These are phyloP conservation scores for Annona squamosa DNA, from an alignment of 164 flowering plant genomes.

Conservation along the genomic window DNA sequence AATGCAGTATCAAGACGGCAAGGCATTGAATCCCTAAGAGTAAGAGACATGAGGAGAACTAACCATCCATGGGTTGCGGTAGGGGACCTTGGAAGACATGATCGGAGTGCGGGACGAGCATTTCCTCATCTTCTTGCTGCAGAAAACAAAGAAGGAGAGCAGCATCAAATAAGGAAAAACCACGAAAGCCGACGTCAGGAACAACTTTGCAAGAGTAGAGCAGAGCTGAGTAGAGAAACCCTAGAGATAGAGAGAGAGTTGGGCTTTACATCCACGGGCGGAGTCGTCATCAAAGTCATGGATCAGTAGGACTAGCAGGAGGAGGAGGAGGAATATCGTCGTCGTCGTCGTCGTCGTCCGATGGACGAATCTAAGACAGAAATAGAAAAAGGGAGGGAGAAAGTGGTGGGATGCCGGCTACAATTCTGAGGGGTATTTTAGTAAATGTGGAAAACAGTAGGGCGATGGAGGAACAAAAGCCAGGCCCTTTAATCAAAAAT, in stretches of 20 bases:
- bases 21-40: background rate
- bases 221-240: slow-evolving; percentile 23
- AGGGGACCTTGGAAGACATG: slow-evolving; percentile 32
- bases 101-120: slow-evolving; percentile 89
- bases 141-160: slow-evolving; percentile 22
- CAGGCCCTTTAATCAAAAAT: no score
- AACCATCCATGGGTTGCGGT: slow-evolving; percentile 75
- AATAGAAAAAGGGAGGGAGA: background rate
- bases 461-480: background rate
- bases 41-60: slow-evolving; percentile 8
- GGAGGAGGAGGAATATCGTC: slow-evolving; percentile 1
- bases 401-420: background rate
- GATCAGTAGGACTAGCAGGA: background rate
- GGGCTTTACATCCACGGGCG: slow-evolving; percentile 51
- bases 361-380: slow-evolving; percentile 27
- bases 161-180: slow-evolving; percentile 20
- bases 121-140: slow-evolving; percentile 89
- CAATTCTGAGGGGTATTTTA: slow-evolving; percentile 8
- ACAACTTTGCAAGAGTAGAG: no score
- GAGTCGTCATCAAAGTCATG: slow-evolving; percentile 76
- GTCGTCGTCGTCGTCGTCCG: slow-evolving; percentile 13
- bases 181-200: background rate
- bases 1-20: background rate
- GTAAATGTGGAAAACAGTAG: slow-evolving; percentile 2
- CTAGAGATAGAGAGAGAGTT: slow-evolving; percentile 15